A percentile compares a stretch with the other conserved stretches of the same genome.
phyloP scores from a whole-genome alignment of 2,329 filamentous ascomycete species.

The Apiospora arundinis region DNA sequence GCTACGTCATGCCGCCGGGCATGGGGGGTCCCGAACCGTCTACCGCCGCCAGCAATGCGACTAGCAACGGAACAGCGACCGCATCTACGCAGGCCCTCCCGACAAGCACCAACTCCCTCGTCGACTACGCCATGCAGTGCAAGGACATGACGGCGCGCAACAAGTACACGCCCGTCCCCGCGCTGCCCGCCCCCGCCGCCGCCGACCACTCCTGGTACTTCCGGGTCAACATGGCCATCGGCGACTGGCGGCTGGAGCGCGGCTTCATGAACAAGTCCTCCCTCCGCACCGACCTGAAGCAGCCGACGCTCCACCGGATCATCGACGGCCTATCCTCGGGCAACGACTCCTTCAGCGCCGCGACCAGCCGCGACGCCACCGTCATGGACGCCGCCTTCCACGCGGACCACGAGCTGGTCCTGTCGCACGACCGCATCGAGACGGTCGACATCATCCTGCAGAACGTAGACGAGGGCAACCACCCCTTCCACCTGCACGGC shows the following conservation, averaged over 20 bases:
- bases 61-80: slow-evolving; percentile 45
- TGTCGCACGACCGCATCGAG: slow-evolving; percentile 56
- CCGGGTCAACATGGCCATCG: slow-evolving; percentile 65
- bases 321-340: slow-evolving; percentile 49
- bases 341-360: slow-evolving; percentile 55
- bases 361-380: slow-evolving; percentile 46
- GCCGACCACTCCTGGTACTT: slow-evolving; percentile 61
- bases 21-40: slow-evolving; percentile 22
- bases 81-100: slow-evolving; percentile 41
- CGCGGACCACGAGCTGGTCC: slow-evolving; percentile 54
- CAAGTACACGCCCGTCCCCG: slow-evolving; percentile 50
- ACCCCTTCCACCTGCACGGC: slow-evolving; percentile 73
- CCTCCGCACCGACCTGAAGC: slow-evolving; percentile 54
- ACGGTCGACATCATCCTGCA: slow-evolving; percentile 67
- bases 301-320: slow-evolving; percentile 57
- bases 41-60: slow-evolving; percentile 30
- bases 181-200: slow-evolving; percentile 48
- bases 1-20: slow-evolving; percentile 42
- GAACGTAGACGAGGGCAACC: slow-evolving; percentile 66
- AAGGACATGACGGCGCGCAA: slow-evolving; percentile 55
- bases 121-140: slow-evolving; percentile 49
- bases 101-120: slow-evolving; percentile 42
- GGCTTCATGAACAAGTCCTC: slow-evolving; percentile 65
- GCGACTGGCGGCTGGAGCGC: slow-evolving; percentile 61
- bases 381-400: slow-evolving; percentile 57